Percentiles rank a stretch among this genome's conserved stretches.
These are phyloP conservation scores for Hymenoscyphus fructigenus DNA, from an alignment of 2,329 filamentous ascomycete genomes.

Conservation along the genomic window DNA sequence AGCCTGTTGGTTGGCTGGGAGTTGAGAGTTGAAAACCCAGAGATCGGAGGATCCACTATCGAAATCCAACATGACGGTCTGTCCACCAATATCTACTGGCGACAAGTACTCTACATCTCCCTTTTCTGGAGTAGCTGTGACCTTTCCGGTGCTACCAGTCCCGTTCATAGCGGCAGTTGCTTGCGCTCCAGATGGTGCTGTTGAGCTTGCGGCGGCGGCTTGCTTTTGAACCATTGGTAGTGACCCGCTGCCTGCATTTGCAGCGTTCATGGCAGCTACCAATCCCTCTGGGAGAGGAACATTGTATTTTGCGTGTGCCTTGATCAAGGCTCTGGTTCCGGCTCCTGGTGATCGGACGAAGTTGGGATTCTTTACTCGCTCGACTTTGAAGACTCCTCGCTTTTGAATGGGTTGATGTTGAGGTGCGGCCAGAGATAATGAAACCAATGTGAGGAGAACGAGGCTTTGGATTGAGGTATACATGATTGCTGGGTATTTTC, in stretches of 20 bases:
- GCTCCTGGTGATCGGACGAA: constrained; percentile 40
- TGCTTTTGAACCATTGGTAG: constrained; percentile 11
- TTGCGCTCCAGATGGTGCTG: constrained; percentile 11
- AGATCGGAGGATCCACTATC: constrained; percentile 38
- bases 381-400: constrained; percentile 35
- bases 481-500: constrained; percentile 27
- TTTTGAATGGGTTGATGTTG: constrained; percentile 38
- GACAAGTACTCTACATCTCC: constrained; percentile 34
- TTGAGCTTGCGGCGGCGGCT: constrained; percentile 7
- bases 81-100: constrained; percentile 34
- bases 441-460: constrained; percentile 47
- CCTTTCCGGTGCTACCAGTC: constrained; percentile 51
- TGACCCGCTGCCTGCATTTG: constrained; percentile 6
- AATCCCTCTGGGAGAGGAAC: constrained; percentile 49
- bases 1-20: constrained; percentile 30
- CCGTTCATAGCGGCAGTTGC: constrained; percentile 30
- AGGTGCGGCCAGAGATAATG: constrained; percentile 48
- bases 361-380: constrained; percentile 39
- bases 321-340: constrained; percentile 53
- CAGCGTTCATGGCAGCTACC: constrained; percentile 38
- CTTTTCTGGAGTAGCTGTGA: constrained; percentile 62
- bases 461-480: constrained; percentile 37
- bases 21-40: constrained; percentile 39
- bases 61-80: constrained; percentile 37
- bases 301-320: constrained; percentile 67